Evolutionary conservation across 495 filamentous ascomycete genomes (phyloP).

Genomic region (Hyphodiscus hymeniophilus): DNA sequence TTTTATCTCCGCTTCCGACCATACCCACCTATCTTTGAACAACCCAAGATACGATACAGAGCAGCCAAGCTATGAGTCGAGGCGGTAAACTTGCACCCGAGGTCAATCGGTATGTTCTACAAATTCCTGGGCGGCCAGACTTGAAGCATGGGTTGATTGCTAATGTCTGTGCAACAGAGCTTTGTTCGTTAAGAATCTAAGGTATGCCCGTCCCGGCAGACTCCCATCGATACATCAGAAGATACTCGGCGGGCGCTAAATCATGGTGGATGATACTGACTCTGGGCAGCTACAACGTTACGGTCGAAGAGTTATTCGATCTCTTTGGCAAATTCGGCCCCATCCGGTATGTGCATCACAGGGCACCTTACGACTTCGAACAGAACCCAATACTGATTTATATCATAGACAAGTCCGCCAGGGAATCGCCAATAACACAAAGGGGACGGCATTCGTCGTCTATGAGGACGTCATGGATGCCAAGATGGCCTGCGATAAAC

Average conservation of each 20-base stretch:
- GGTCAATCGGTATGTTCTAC: constrained; percentile 74
- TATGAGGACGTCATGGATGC: constrained; percentile 99
- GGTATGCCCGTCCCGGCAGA: constrained; percentile 41
- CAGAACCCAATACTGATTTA: constrained; percentile 24
- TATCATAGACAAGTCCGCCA: constrained; percentile 84
- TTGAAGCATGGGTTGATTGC: background rate
- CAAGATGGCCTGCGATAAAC: constrained; percentile 96
- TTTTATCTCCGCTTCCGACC: background rate
- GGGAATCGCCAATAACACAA: constrained; percentile 94
- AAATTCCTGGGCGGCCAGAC: constrained; percentile 15
- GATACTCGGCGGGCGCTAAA: background rate
- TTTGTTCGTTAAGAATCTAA: constrained; percentile 97
- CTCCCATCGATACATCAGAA: constrained; percentile 2
- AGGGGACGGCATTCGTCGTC: constrained; percentile 97
- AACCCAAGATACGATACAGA: background rate
- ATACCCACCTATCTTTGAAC: background rate
- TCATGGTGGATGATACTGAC: constrained; percentile 7
- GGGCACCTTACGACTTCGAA: background rate
- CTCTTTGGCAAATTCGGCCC: constrained; percentile 92
- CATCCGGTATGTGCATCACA: constrained; percentile 59
- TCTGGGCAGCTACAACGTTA: constrained; percentile 77
- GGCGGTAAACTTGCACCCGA: constrained; percentile 87
- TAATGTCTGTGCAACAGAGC: constrained; percentile 49
- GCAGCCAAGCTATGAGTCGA: constrained; percentile 62
- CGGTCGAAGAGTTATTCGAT: constrained; percentile 87